phyloP scores from a whole-genome alignment of 495 filamentous ascomycete genomes.

The Talaromyces stipitatus region DNA sequence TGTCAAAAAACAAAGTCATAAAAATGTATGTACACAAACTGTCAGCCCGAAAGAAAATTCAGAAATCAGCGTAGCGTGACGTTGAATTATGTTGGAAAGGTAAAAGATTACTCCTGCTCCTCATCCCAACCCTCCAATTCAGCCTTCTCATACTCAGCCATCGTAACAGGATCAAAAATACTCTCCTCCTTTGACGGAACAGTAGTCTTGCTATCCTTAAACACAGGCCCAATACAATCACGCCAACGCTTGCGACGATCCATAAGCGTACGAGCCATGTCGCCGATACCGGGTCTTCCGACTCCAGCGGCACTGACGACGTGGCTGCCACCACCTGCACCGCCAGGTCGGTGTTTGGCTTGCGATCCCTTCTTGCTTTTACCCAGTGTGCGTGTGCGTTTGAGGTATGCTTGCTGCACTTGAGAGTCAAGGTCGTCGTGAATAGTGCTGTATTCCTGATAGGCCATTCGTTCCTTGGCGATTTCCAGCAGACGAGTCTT shows the following conservation, averaged over 20 bases:
- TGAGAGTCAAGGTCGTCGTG: slow-evolving; percentile 93
- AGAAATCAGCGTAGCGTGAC: background rate
- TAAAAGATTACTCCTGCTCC: slow-evolving; percentile 44
- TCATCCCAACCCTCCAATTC: slow-evolving; percentile 75
- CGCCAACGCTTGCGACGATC: slow-evolving; percentile 81
- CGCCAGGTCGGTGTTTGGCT: slow-evolving; percentile 65
- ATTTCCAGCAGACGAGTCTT: slow-evolving; percentile 80
- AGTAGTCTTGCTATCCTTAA: slow-evolving; percentile 61
- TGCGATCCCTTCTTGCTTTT: slow-evolving; percentile 75
- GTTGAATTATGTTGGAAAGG: background rate
- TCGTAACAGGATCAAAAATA: slow-evolving; percentile 55
- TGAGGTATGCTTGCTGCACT: slow-evolving; percentile 90
- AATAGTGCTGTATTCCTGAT: slow-evolving; percentile 94
- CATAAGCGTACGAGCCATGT: slow-evolving; percentile 84
- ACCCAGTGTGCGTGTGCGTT: slow-evolving; percentile 88
- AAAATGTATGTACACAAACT: background rate
- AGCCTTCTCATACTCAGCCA: slow-evolving; percentile 53
- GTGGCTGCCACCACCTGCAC: slow-evolving; percentile 47
- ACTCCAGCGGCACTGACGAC: slow-evolving; percentile 43
- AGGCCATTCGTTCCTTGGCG: slow-evolving; percentile 82
- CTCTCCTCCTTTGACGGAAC: slow-evolving; percentile 47
- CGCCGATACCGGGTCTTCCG: slow-evolving; percentile 76
- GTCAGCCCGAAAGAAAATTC: too few relatives aligned
- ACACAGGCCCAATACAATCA: slow-evolving; percentile 77
- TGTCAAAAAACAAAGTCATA: background rate